Evolutionary conservation across 768 basidiomycete species (phyloP).

Genomic region (Boletellus emodensis): DNA sequence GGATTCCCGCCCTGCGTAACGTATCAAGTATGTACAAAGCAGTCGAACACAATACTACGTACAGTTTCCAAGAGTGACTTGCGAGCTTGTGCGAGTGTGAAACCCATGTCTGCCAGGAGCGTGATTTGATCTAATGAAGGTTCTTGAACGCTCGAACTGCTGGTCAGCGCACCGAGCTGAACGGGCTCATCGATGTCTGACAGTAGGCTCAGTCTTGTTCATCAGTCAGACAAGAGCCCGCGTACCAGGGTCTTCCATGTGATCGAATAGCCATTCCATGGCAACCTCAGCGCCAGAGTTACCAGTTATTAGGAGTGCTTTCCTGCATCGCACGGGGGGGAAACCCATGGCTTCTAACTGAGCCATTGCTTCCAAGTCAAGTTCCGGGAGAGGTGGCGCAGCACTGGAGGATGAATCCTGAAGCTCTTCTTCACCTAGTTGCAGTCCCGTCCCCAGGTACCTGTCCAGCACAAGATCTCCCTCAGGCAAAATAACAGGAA

Average conservation of each 20-base stretch:
- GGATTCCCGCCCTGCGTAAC: constrained; percentile 56
- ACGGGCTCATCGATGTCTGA: constrained; percentile 87
- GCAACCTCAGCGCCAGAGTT: constrained; percentile 71
- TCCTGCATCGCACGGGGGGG: constrained; percentile 78
- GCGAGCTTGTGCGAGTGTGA: constrained; percentile 72
- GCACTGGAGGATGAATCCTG: constrained; percentile 47
- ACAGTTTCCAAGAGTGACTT: constrained; percentile 90
- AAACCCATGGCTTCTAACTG: constrained; percentile 92
- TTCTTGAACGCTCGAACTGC: constrained; percentile 38
- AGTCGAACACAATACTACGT: constrained; percentile 22
- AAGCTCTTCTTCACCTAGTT: constrained; percentile 64
- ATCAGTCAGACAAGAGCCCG: background rate
- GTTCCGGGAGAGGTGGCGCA: constrained; percentile 49
- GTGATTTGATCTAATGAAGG: constrained; percentile 66
- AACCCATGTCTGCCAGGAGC: constrained; percentile 90
- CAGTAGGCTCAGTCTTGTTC: background rate
- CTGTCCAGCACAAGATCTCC: constrained; percentile 58
- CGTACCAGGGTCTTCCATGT: constrained; percentile 91
- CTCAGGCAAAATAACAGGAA: constrained; percentile 71
- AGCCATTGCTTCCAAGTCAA: constrained; percentile 69
- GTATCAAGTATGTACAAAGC: background rate
- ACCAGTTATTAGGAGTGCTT: constrained; percentile 86
- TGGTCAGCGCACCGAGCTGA: constrained; percentile 26
- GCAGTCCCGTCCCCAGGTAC: constrained; percentile 69
- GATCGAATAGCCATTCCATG: constrained; percentile 93